Base-by-base conservation (phyloP, 2,329 filamentous ascomycete species). In the Magnaporthiopsis incrustans region DNA sequence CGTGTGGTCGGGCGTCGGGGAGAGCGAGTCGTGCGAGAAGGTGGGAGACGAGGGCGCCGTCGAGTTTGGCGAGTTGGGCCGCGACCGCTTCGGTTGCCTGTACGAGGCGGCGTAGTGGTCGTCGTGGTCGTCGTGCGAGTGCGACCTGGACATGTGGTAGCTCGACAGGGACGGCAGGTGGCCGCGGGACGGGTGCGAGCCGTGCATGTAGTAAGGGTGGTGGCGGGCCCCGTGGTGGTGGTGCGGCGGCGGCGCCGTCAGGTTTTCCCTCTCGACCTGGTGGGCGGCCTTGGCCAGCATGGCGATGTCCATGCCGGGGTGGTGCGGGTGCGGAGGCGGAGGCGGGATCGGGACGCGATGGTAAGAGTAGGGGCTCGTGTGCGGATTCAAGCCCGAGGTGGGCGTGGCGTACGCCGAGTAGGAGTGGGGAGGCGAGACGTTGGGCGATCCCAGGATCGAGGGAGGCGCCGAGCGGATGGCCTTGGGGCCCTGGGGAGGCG, bases 1-100 rank as follows among this genome's bases (percentile, higher is more conserved):
- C n/a, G 95, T 98, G 80, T 97, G 93, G 73, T 98, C 94, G 14
- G 94, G 95, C 1, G 94, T 99, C 5, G 94, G 95, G 12, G 94
- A 98, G 60, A 94, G 84, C 14, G 94, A 97, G 76, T 97, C 92
- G 77, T 97, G 92, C 2, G 94, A 97, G 76, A 97, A 97, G 4
- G 93, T 97, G 32, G 94, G 94, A 38, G 94, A 98, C 32, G 94
- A 96, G 26, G 95, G 95, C 60, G 94, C 94, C 2, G 94, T 98
- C 11, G 93, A 97, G 77, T 96, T 92, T 63, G 94, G 95, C 50
- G 94, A 97, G 75, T 93, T 95, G 58, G 95, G 94, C 70, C 94
- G 83, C 66, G 94, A 98, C 67, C 92, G 88, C 82, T 98, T 98
- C 32, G 89, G 85, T 70, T 89, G 86, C 66, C 90, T 84, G 73